Evolutionary conservation across 108 stramenopile genomes (phyloP).

Genomic region (Fragilaria radians): DNA sequence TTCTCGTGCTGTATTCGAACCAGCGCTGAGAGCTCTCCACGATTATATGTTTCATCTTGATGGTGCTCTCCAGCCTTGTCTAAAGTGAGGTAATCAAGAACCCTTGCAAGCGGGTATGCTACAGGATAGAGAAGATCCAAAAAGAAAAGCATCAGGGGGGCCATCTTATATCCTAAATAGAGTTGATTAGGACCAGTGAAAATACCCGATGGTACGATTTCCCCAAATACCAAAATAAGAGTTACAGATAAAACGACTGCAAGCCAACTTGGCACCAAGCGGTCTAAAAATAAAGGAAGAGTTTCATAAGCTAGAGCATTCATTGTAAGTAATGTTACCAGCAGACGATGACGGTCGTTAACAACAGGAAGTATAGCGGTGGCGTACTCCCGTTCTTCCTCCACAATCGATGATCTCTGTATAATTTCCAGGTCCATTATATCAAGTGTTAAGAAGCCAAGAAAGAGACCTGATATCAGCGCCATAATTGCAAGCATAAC

Average conservation of each 20-base stretch:
- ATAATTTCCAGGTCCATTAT: slow-evolving; percentile 57
- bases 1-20: slow-evolving; percentile 35
- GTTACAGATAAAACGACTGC: slow-evolving; percentile 82
- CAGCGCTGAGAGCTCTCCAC: slow-evolving; percentile 34
- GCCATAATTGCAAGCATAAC: slow-evolving; percentile 51
- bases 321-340: slow-evolving; percentile 84
- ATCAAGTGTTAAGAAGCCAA: slow-evolving; percentile 80
- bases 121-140: slow-evolving; percentile 74
- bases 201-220: slow-evolving; percentile 63
- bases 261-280: slow-evolving; percentile 68
- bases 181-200: slow-evolving; percentile 85
- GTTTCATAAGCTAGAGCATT: slow-evolving; percentile 86
- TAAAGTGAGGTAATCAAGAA: slow-evolving; percentile 58
- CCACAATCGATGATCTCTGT: slow-evolving; percentile 32
- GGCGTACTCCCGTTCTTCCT: slow-evolving; percentile 32
- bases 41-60: slow-evolving; percentile 29
- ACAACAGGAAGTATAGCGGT: slow-evolving; percentile 38
- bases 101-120: slow-evolving; percentile 63
- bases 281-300: slow-evolving; percentile 84
- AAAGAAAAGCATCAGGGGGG: slow-evolving; percentile 48
- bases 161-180: slow-evolving; percentile 50
- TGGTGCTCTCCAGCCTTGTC: slow-evolving; percentile 17
- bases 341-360: slow-evolving; percentile 68
- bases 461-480: slow-evolving; percentile 68
- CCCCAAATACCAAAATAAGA: slow-evolving; percentile 78